Evolutionary conservation across 1,284 basidiomycete species (phyloP).

Genomic region (Leccinum pseudoinsigne): DNA sequence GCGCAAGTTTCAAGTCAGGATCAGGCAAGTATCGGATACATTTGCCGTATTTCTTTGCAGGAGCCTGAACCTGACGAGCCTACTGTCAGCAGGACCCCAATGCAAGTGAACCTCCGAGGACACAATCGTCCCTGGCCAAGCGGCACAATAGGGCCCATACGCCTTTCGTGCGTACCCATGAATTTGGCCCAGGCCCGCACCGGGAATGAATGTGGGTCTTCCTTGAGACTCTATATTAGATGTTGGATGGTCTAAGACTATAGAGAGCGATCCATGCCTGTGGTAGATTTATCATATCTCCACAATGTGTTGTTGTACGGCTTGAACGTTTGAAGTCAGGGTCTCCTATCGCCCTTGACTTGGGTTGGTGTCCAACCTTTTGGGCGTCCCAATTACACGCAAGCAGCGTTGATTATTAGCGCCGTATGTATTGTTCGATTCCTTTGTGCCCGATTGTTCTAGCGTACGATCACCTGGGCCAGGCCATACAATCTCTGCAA

Average conservation of each 20-base stretch:
- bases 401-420: too few relatives aligned
- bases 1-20: neutral
- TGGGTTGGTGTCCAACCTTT: too few relatives aligned
- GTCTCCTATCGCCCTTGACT: too few relatives aligned
- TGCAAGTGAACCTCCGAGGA: neutral
- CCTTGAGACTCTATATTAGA: neutral
- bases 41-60: neutral
- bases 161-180: neutral
- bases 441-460: too few relatives aligned
- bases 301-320: too few relatives aligned
- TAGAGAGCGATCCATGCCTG: too few relatives aligned
- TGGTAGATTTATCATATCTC: too few relatives aligned
- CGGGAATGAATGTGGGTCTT: neutral
- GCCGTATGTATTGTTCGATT: too few relatives aligned
- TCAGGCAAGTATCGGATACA: neutral
- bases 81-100: neutral
- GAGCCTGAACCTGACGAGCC: neutral
- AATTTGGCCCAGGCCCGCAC: neutral
- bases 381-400: too few relatives aligned
- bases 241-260: neutral
- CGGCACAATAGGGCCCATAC: neutral
- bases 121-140: neutral
- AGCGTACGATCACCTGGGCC: too few relatives aligned
- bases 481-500: too few relatives aligned
- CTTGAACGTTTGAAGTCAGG: too few relatives aligned